A percentile compares a stretch with the other conserved stretches of the same genome.
These are phyloP conservation scores for Orychophragmus violaceus DNA, from an alignment of 345 rosid genomes.

Conservation along the genomic window DNA sequence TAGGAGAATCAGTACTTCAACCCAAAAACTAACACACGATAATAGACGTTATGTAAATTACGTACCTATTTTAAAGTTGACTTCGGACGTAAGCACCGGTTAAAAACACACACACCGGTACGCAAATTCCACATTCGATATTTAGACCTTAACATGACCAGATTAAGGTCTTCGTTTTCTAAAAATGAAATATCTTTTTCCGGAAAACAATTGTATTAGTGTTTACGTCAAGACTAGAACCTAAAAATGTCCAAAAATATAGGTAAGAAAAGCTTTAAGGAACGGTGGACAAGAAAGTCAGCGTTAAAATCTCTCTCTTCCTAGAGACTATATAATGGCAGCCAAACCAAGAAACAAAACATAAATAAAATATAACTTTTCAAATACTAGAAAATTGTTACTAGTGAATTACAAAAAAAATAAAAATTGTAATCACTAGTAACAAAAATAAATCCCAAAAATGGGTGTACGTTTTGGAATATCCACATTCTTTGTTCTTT, in stretches of 20 bases:
- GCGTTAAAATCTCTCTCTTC: background rate
- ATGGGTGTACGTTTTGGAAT: constrained; percentile 17
- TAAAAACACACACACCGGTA: background rate
- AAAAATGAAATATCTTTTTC: background rate
- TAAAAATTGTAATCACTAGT: constrained; percentile 12
- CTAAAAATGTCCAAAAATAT: background rate
- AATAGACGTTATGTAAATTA: background rate
- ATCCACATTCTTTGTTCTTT: background rate
- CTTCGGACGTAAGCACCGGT: background rate
- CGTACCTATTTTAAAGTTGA: background rate
- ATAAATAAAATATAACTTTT: background rate
- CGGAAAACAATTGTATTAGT: background rate
- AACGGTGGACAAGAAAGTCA: constrained; percentile 8
- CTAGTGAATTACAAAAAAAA: constrained; percentile 7
- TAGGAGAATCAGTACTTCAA: too few relatives aligned
- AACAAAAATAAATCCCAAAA: background rate
- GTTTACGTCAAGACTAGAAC: background rate
- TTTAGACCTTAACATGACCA: background rate
- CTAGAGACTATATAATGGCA: constrained; percentile 12
- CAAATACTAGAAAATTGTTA: background rate
- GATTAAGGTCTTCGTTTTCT: background rate
- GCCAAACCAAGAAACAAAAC: background rate
- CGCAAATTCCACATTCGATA: background rate
- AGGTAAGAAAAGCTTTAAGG: background rate
- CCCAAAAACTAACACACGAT: background rate